phyloP scores from a whole-genome alignment of 257 asterid genomes.

The Solanum chaucha region DNA sequence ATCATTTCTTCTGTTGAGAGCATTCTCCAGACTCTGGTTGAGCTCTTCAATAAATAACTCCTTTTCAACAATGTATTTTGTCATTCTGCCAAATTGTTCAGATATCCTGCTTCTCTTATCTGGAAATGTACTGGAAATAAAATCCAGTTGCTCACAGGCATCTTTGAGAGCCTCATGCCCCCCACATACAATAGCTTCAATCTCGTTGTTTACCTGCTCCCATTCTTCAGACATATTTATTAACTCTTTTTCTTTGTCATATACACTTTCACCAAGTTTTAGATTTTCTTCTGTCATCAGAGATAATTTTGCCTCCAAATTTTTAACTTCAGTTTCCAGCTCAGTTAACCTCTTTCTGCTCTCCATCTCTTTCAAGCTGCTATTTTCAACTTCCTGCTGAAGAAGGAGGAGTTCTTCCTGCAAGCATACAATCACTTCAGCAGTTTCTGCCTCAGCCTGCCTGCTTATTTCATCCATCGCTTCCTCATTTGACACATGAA shows the following conservation, averaged over 20 bases:
- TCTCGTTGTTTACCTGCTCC: conserved; percentile 44
- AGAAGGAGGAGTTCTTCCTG: conserved; percentile 84
- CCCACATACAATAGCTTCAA: conserved; percentile 54
- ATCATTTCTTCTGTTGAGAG: conserved; percentile 46
- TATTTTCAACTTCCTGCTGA: conserved; percentile 65
- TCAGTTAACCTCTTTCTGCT: conserved; percentile 29
- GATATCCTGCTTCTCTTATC: conserved; percentile 42
- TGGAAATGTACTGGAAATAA: conserved; percentile 42
- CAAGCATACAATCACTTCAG: conserved; percentile 91
- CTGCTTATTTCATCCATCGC: conserved; percentile 74
- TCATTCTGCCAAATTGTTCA: conserved; percentile 58
- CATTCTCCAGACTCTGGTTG: conserved; percentile 58
- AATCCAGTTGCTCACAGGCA: conserved; percentile 47
- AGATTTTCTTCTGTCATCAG: conserved; percentile 38
- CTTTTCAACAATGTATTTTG: conserved; percentile 48
- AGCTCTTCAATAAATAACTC: conserved; percentile 63
- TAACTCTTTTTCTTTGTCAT: conserved; percentile 47
- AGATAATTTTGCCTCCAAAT: conserved; percentile 32
- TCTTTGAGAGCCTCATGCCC: conserved; percentile 67
- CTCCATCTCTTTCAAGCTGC: conserved; percentile 58
- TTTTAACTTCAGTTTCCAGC: conserved; percentile 37
- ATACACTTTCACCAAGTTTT: conserved; percentile 35
- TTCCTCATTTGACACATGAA: conserved; percentile 50
- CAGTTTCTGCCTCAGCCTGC: conserved; percentile 98
- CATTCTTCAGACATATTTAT: conserved; percentile 37